Evolutionary conservation across 371 early-diverging fungal genomes (phyloP).

Genomic region (Funneliformis caledonium): DNA sequence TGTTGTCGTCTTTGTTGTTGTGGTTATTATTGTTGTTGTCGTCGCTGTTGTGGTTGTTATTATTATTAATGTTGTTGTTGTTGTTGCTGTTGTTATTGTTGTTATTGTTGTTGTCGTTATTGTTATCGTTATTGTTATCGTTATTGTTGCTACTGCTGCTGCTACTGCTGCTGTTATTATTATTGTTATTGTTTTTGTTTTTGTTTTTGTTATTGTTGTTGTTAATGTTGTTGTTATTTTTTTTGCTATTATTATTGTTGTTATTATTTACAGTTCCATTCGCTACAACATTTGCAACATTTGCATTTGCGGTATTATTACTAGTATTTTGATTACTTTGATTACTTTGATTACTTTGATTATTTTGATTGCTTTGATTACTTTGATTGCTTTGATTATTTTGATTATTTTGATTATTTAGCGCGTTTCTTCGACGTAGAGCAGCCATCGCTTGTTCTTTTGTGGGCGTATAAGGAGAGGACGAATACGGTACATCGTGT

Average conservation of each 20-base stretch:
- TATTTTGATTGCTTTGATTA: not conserved
- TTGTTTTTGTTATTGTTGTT: not conserved
- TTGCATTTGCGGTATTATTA: not conserved
- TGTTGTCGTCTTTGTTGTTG: not conserved
- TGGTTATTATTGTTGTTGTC: not conserved
- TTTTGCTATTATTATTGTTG: not conserved
- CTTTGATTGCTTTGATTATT: not conserved
- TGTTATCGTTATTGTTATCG: not conserved
- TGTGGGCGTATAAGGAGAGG: slow-evolving; percentile 42
- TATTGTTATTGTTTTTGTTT: no score
- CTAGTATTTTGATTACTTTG: not conserved
- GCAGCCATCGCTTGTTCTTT: slow-evolving; percentile 42
- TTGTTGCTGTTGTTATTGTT: not conserved
- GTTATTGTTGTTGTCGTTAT: not conserved
- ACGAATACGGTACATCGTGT: slow-evolving; percentile 38
- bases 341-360: not conserved
- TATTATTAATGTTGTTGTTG: not conserved
- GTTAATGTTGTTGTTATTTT: not conserved
- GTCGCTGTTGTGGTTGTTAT: not conserved
- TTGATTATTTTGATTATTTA: not conserved
- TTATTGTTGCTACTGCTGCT: not conserved
- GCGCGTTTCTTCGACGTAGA: not conserved
- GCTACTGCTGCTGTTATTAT: not conserved
- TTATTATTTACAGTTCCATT: not conserved
- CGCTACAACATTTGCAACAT: not conserved